Percentiles rank a stretch among this genome's conserved stretches.
Evolutionary conservation across 1,284 basidiomycete species (phyloP).

Genomic region (Ganoderma sp.): DNA sequence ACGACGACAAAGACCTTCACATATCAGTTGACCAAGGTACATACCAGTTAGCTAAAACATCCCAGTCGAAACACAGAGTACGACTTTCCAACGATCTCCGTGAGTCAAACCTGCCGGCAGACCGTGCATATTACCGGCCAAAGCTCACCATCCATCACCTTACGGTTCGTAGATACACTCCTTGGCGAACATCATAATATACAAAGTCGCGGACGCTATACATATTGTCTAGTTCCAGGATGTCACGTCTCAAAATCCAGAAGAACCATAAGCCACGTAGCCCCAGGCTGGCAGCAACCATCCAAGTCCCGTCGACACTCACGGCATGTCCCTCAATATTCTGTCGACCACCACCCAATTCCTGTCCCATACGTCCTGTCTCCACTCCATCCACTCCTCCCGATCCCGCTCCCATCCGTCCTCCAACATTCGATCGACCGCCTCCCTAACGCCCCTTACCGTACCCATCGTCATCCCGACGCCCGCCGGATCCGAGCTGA

Average conservation of each 20-base stretch:
- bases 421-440: slow-evolving; percentile 29
- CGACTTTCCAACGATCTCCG: background rate
- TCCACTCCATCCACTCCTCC: slow-evolving; percentile 29
- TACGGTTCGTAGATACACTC: background rate
- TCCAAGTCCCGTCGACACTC: background rate
- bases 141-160: background rate
- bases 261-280: background rate
- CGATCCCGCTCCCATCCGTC: slow-evolving; percentile 29
- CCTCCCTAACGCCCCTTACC: slow-evolving; percentile 23
- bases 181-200: background rate
- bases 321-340: slow-evolving; percentile 32
- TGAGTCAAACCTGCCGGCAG: background rate
- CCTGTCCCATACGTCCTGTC: slow-evolving; percentile 28
- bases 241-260: background rate
- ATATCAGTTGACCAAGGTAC: background rate
- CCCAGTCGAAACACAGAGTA: background rate
- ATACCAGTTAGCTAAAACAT: background rate
- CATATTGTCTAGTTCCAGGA: background rate
- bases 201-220: background rate
- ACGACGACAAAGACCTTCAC: no score
- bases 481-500: slow-evolving; percentile 28
- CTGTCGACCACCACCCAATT: slow-evolving; percentile 32
- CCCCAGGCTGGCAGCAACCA: background rate
- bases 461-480: slow-evolving; percentile 24
- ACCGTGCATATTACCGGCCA: background rate